Conservation (phyloP, 83 land plant species). For the Picea abies region DNA sequence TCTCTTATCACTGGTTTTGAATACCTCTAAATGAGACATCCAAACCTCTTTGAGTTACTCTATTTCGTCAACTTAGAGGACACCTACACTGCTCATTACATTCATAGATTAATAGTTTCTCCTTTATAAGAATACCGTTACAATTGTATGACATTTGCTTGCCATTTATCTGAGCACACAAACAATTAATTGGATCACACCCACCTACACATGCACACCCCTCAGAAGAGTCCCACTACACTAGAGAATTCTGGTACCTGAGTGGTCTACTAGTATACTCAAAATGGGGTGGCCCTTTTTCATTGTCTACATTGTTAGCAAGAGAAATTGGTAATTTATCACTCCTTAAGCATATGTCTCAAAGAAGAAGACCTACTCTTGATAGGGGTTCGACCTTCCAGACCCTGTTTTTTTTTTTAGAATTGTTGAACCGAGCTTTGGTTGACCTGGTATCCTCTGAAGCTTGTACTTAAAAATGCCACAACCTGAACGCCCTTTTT, state of each 20-base stretch:
- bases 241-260: constrained; percentile 35
- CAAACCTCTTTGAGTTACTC: constrained; percentile 75
- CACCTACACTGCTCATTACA: constrained; percentile 79
- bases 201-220: constrained; percentile 53
- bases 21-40: constrained; percentile 75
- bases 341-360: constrained; percentile 58
- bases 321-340: constrained; percentile 66
- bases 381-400: background rate
- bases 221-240: constrained; percentile 10
- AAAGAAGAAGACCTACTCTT: constrained; percentile 35
- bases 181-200: constrained; percentile 35
- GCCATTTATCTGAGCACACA: constrained; percentile 63
- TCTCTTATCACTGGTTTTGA: constrained; percentile 80
- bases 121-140: constrained; percentile 56
- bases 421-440: constrained; percentile 74
- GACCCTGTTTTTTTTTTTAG: constrained; percentile 23
- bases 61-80: constrained; percentile 59
- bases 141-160: constrained; percentile 58
- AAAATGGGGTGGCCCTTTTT: constrained; percentile 44
- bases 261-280: constrained; percentile 52
- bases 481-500: constrained; percentile 68
- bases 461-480: constrained; percentile 77
- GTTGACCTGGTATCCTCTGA: constrained; percentile 55
- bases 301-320: constrained; percentile 71
- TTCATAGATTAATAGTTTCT: constrained; percentile 67